A percentile compares a stretch with the other conserved stretches of the same genome.
Conservation (phyloP, 2,329 filamentous ascomycete species). For the Penicillium thymicola region DNA sequence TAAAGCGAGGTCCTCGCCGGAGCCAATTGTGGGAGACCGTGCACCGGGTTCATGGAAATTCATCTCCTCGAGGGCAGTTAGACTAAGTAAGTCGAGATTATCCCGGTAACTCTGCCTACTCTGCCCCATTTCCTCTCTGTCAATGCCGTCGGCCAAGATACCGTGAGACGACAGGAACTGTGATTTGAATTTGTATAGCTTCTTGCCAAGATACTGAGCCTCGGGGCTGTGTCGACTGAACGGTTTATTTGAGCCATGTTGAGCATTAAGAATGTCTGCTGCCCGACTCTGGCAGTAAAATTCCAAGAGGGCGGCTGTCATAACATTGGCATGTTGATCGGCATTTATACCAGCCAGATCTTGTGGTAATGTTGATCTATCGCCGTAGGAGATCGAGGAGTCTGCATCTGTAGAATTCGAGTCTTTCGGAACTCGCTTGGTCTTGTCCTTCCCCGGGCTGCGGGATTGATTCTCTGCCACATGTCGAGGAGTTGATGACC, state of each 20-base stretch:
- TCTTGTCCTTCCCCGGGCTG: constrained; percentile 4
- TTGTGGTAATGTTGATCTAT: constrained; percentile 18
- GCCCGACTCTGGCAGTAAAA: constrained; percentile 45
- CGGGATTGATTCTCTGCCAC: background rate
- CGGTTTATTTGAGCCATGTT: constrained; percentile 31
- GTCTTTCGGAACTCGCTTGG: background rate
- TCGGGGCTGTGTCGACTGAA: constrained; percentile 45
- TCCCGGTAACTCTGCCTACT: constrained; percentile 43
- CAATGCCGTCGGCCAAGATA: constrained; percentile 38
- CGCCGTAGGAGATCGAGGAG: constrained; percentile 18
- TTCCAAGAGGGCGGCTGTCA: constrained; percentile 45
- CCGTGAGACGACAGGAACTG: constrained; percentile 43
- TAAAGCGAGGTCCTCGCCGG: constrained; percentile 21
- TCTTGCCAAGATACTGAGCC: constrained; percentile 41
- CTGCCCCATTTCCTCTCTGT: constrained; percentile 37
- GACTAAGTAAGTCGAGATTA: constrained; percentile 42
- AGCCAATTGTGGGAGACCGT: constrained; percentile 20
- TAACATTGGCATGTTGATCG: constrained; percentile 39
- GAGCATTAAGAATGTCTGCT: constrained; percentile 44
- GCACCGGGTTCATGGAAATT: constrained; percentile 24
- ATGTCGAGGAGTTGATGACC: constrained; percentile 1
- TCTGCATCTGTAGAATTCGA: constrained; percentile 12
- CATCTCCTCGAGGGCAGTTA: constrained; percentile 36
- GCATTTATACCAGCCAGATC: constrained; percentile 31
- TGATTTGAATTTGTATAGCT: constrained; percentile 43